Base-by-base conservation (phyloP, 306 rosid species). In the Quillaja saponaria region DNA sequence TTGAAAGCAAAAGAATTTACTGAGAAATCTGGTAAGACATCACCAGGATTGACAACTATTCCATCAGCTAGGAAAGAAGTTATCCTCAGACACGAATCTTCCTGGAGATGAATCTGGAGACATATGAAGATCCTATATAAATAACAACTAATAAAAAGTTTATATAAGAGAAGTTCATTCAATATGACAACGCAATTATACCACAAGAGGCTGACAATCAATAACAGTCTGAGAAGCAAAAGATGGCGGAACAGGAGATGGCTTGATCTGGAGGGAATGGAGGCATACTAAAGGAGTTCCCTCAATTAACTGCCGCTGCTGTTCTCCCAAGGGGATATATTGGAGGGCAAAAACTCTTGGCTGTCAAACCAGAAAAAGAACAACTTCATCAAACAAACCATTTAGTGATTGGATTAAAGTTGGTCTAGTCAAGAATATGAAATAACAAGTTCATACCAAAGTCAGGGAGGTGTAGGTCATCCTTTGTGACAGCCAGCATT, bases 51-150 rank as follows among this genome's bases (percentile, higher is more conserved):
- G 74, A 82, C 90, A 12, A 84, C 90, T 56, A 91, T 76, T 47
- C 97, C 97, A 49, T 91, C 97, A 42, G 91, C 91, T 69, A 91
- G 77, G 75, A 91, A 91, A 62, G 97, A 91, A 80, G 79, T 68
- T 68, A 91, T 91, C 80, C 97, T 82, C 81, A 91, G 76, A 80
- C 96, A 88, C 61, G 96, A 85, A 61, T 80, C 95, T 72, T 91
- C 97, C 73, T 85, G 91, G 58, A 91, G 97, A 75, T 88, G 90
- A 78, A 91, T 73, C 97, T 91, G 75, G 39, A 61, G 67, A 63
- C 44, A 63, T 44, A 39, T 15, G 31, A 54, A 70, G 64, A 65
- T 18, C 14, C 44, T 56, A 68, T 25, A 55, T 45, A 59, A 44
- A 53, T 49, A 31, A 67, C 10, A 25, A 67, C 39, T 13, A 40